A percentile compares a stretch with the other conserved stretches of the same genome.
phyloP scores from a whole-genome alignment of 108 stramenopile genomes.

The Nitzschia sp. region DNA sequence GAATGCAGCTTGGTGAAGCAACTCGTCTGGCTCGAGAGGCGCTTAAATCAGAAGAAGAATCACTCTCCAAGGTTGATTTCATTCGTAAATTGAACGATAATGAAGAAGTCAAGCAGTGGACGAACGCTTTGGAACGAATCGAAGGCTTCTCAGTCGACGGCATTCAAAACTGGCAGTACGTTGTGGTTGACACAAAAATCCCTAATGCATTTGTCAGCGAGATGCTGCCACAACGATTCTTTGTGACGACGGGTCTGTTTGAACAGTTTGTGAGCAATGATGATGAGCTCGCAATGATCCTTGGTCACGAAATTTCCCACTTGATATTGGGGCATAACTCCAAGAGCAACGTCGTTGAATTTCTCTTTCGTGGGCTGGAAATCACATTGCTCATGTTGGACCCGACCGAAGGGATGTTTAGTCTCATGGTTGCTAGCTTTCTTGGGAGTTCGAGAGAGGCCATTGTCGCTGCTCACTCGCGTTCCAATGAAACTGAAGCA shows the following conservation, averaged over 20 bases:
- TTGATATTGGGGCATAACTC: slow-evolving; percentile 75
- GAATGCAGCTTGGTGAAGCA: slow-evolving; percentile 31
- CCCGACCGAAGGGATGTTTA: slow-evolving; percentile 78
- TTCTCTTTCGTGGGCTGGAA: slow-evolving; percentile 70
- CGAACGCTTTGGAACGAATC: slow-evolving; percentile 29
- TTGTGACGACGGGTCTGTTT: slow-evolving; percentile 77
- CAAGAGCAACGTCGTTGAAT: slow-evolving; percentile 57
- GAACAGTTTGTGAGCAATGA: slow-evolving; percentile 64
- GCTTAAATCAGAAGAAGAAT: slow-evolving; percentile 11
- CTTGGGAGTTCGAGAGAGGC: slow-evolving; percentile 57
- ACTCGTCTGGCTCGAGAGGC: slow-evolving; percentile 18
- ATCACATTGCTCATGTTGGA: slow-evolving; percentile 76
- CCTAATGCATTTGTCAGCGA: slow-evolving; percentile 90
- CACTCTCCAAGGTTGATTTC: slow-evolving; percentile 17
- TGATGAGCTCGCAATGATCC: slow-evolving; percentile 81
- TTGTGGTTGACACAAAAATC: slow-evolving; percentile 51
- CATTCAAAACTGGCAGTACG: slow-evolving; percentile 38
- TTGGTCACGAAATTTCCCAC: slow-evolving; percentile 83
- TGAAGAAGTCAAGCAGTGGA: slow-evolving; percentile 39
- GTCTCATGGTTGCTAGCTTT: slow-evolving; percentile 55
- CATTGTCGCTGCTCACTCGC: slow-evolving; percentile 62
- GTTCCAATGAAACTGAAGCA: slow-evolving; percentile 71
- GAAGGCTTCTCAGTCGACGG: slow-evolving; percentile 37
- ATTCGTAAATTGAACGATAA: slow-evolving; percentile 23
- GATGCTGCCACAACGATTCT: slow-evolving; percentile 81